Conservation (phyloP, 768 basidiomycete species). For the Udeniomyces megalosporus region DNA sequence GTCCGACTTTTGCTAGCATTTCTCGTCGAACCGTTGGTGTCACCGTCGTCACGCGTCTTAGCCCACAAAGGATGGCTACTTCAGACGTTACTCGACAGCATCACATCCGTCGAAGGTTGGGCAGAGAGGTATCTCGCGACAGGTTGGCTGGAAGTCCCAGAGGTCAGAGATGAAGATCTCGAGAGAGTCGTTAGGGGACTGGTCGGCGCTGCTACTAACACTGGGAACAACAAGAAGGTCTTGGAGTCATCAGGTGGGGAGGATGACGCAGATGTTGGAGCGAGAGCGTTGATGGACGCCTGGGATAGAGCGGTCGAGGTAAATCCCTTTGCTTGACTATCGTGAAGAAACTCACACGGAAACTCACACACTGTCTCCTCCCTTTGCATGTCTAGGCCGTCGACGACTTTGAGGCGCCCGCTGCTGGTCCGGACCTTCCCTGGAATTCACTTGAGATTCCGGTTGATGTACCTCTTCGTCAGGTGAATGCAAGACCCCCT, state of each 20-base stretch:
- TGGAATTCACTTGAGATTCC: slow-evolving; percentile 13
- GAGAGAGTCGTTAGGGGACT: not conserved
- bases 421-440: not conserved
- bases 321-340: not conserved
- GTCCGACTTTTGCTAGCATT: not conserved
- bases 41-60: not conserved
- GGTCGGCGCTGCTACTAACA: not conserved
- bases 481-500: not conserved
- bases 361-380: no score
- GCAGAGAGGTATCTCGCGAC: not conserved
- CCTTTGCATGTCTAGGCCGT: not conserved
- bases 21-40: not conserved
- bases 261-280: not conserved
- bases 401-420: not conserved
- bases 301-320: slow-evolving; percentile 13
- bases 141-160: slow-evolving; percentile 3
- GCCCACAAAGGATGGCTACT: not conserved
- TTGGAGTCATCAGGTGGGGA: not conserved
- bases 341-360: no score
- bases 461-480: slow-evolving; percentile 12
- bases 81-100: not conserved
- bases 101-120: not conserved
- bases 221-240: no score
- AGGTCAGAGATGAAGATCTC: slow-evolving; percentile 1
- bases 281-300: not conserved